These are phyloP conservation scores for Carpinus fangiana DNA, from an alignment of 306 rosid genomes.

Conservation along the genomic window DNA sequence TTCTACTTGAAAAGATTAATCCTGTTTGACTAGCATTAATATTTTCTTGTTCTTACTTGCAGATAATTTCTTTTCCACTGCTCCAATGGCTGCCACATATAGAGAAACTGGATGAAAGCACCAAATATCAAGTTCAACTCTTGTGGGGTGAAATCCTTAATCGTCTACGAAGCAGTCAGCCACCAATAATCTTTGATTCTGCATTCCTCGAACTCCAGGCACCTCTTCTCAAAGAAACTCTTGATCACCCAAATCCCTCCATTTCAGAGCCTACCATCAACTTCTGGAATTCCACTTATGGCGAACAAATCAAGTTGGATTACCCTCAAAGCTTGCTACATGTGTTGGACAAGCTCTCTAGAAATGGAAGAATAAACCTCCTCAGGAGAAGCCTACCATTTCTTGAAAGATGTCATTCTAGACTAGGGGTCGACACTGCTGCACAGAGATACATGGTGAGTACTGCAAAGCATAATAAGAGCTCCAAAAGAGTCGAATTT, in stretches of 20 bases:
- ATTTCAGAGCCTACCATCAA: constrained; percentile 65
- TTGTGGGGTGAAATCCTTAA: constrained; percentile 63
- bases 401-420: constrained; percentile 44
- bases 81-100: constrained; percentile 62
- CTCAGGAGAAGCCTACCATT: constrained; percentile 55
- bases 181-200: constrained; percentile 61
- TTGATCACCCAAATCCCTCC: constrained; percentile 61
- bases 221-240: constrained; percentile 69
- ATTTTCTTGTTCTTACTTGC: constrained; percentile 25
- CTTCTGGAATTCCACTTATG: constrained; percentile 79
- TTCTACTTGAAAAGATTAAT: constrained; percentile 7
- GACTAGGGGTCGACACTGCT: constrained; percentile 28
- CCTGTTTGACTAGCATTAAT: background rate
- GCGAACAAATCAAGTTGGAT: constrained; percentile 53
- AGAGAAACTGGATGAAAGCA: constrained; percentile 46
- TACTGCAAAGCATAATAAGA: constrained; percentile 44
- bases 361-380: constrained; percentile 63
- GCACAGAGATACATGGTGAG: constrained; percentile 42
- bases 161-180: constrained; percentile 53
- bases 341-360: constrained; percentile 67
- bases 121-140: constrained; percentile 44
- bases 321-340: constrained; percentile 63
- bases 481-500: constrained; percentile 64
- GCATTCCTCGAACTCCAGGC: constrained; percentile 61
- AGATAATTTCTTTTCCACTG: constrained; percentile 61